These are phyloP conservation scores for Podospora australis DNA, from an alignment of 495 filamentous ascomycete species.

Conservation along the genomic window DNA sequence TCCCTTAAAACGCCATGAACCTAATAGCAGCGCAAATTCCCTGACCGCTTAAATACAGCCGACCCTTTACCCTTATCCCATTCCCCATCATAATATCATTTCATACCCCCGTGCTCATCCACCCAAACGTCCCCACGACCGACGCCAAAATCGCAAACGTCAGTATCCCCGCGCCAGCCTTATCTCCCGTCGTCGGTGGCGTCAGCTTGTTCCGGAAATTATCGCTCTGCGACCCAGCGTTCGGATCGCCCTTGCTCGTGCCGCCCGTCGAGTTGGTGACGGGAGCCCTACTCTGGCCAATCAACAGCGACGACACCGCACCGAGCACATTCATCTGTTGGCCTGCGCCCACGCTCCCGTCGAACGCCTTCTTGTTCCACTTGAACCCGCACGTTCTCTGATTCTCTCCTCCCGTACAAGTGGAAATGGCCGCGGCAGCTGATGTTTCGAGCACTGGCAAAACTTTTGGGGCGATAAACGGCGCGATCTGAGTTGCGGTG, in stretches of 20 bases:
- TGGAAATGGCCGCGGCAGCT: conserved; percentile 58
- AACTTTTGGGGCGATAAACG: conserved; percentile 55
- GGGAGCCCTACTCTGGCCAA: conserved; percentile 36
- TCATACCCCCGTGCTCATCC: conserved; percentile 39
- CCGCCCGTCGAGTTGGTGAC: conserved; percentile 55
- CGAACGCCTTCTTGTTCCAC: conserved; percentile 56
- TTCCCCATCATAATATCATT: background rate
- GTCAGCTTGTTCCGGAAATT: conserved; percentile 8
- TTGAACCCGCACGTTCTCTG: conserved; percentile 60
- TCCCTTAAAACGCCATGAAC: no score
- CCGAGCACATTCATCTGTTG: conserved; percentile 67
- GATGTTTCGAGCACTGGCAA: conserved; percentile 61
- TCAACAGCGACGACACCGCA: conserved; percentile 52
- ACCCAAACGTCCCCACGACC: conserved; percentile 35
- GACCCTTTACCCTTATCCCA: background rate
- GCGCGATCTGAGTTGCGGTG: conserved; percentile 61
- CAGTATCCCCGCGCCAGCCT: conserved; percentile 59
- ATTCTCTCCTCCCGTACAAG: conserved; percentile 56
- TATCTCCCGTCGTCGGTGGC: conserved; percentile 52
- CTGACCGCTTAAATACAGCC: background rate
- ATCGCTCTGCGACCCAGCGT: conserved; percentile 43
- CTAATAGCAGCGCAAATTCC: no score
- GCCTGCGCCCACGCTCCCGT: conserved; percentile 54
- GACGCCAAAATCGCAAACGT: conserved; percentile 44
- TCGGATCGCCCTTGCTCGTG: conserved; percentile 57